phyloP scores from a whole-genome alignment of 305 asterid genomes.

The Fraxinus velutina region DNA sequence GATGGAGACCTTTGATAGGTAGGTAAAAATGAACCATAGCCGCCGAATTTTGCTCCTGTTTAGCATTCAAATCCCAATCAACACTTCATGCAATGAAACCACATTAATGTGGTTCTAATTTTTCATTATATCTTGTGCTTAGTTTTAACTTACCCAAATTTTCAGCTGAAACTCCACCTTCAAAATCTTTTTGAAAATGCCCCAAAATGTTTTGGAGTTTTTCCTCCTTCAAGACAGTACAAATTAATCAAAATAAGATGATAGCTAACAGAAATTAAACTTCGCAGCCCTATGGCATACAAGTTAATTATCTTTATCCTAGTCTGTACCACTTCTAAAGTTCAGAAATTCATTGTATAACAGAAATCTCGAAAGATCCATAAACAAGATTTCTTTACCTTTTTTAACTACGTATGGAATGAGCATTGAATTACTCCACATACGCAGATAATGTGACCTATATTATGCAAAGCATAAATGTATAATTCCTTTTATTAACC shows the following conservation, averaged over 20 bases:
- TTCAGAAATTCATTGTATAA: constrained; percentile 15
- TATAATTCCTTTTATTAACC: constrained; percentile 1
- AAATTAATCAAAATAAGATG: constrained; percentile 22
- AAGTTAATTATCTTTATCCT: neutral
- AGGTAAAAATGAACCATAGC: constrained; percentile 95
- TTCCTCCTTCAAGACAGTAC: constrained; percentile 63
- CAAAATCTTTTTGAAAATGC: constrained; percentile 96
- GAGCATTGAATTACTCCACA: constrained; percentile 14
- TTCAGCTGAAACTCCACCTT: constrained; percentile 97
- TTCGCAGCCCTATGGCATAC: neutral
- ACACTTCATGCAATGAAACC: constrained; percentile 22
- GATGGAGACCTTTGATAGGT: constrained; percentile 79
- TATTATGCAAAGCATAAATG: constrained; percentile 22
- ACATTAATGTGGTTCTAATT: neutral
- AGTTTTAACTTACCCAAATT: constrained; percentile 75
- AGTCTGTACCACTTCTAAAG: constrained; percentile 6
- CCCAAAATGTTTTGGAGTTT: constrained; percentile 85
- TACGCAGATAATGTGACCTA: neutral
- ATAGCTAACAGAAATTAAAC: constrained; percentile 1
- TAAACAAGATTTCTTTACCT: constrained; percentile 7
- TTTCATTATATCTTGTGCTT: constrained; percentile 16
- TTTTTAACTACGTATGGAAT: constrained; percentile 6
- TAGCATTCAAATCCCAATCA: constrained; percentile 35
- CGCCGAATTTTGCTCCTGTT: constrained; percentile 89
- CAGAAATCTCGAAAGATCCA: neutral